Base-by-base conservation (phyloP, 192 early-diverging fungal species). In the Podila clonocystis region DNA sequence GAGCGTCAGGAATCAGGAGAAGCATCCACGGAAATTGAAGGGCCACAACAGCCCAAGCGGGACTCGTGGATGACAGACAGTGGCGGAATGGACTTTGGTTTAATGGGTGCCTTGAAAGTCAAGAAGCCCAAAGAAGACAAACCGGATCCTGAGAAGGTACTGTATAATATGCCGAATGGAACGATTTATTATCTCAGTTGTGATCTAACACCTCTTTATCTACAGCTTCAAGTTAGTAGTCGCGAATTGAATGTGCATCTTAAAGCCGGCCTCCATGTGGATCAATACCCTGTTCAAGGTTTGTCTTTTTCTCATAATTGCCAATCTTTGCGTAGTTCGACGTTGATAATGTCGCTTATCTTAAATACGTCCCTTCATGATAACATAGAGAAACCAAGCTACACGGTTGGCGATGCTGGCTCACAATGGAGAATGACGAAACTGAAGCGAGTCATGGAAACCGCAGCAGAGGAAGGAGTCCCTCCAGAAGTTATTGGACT, bases 401-500 rank as follows among this genome's bases (percentile, higher is more conserved):
- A 84, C 67, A 82, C 84, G 22, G 82, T 86, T 70, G 87, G 87
- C 4, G 87, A 88, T 62, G 86, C 86, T 13, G 89, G 89, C 8
- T 90, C 88, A 22, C 88, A 64, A 31, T 95, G 94, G 94, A 83
- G 93, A 57, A 95, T 95, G 93, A 91, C 92, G 71, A 94, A 94
- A 62, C 82, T 95, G 30, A 88, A 86, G 63, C 83, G 91, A 36
- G 84, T 90, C 28, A 83, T 80, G 70, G 93, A 95, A 59, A 86
- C 89, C 15, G 93, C 93, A 7, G 86, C 89, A 58, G 91, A 93
- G 62, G 90, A 92, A 63, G 85, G 85, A 9, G 79, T 89, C 29
- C 58, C 84, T 9, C 69, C 92, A 17, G 83, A 92, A 22, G 89
- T 93, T 34, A 87, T 95, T 24, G 93, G 90, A 6, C 12, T 93